Evolutionary conservation across 1,139 yeast genomes (phyloP).

Genomic region (Magnusiomyces sp.): DNA sequence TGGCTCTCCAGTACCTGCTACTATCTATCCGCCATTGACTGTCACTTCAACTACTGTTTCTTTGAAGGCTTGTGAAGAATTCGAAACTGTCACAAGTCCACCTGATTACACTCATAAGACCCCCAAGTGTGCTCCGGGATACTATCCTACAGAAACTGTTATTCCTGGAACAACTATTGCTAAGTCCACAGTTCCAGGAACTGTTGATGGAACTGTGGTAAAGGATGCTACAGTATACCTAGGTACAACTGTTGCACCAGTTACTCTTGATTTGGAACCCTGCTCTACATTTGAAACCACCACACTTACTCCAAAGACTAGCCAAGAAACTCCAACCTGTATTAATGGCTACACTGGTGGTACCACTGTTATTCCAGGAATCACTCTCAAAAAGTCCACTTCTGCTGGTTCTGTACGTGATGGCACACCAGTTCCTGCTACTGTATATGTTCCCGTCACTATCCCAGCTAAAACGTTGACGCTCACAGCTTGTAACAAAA

Average conservation of each 20-base stretch:
- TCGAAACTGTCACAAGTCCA: neutral
- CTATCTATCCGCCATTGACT: conserved; percentile 7
- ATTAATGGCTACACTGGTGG: conserved; percentile 14
- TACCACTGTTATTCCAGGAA: conserved; percentile 16
- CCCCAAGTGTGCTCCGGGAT: conserved; percentile 3
- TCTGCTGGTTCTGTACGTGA: neutral
- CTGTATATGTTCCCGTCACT: conserved; percentile 1
- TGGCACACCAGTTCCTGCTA: conserved; percentile 8
- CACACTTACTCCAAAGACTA: conserved; percentile 13
- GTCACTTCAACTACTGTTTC: conserved; percentile 7
- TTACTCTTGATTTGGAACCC: neutral
- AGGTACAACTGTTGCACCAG: neutral
- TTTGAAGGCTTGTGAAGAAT: neutral
- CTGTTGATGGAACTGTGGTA: neutral
- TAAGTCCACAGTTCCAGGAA: conserved; percentile 2
- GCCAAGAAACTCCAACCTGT: neutral
- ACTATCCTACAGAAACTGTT: neutral
- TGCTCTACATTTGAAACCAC: neutral
- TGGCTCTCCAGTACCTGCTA: conserved; percentile 7
- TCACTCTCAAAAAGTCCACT: conserved; percentile 7
- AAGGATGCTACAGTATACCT: neutral
- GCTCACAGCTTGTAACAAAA: conserved; percentile 6
- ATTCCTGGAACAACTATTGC: conserved; percentile 10
- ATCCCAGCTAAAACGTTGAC: conserved; percentile 2
- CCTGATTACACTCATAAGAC: neutral